A percentile compares a stretch with the other conserved stretches of the same genome.
Conservation (phyloP, 768 basidiomycete genomes). For the Lactarius hengduanensis region DNA sequence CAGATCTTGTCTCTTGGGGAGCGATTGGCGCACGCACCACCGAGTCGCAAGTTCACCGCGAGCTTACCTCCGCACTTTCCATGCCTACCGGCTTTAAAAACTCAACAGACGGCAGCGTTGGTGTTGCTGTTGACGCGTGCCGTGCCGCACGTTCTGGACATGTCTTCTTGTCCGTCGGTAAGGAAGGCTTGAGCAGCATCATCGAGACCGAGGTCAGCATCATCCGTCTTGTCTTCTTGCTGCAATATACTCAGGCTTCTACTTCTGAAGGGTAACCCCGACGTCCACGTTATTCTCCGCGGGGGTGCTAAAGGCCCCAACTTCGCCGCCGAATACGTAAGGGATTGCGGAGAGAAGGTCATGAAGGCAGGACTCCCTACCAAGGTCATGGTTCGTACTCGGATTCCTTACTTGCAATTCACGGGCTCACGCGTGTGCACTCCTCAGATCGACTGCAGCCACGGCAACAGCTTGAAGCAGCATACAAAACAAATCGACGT, state of each 20-base stretch:
- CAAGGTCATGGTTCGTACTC: slow-evolving; percentile 75
- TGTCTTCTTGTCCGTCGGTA: slow-evolving; percentile 95
- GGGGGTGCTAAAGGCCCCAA: slow-evolving; percentile 91
- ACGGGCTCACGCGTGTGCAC: neutral
- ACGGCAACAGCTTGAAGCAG: slow-evolving; percentile 93
- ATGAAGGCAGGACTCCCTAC: slow-evolving; percentile 72
- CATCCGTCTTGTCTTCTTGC: neutral
- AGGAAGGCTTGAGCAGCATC: slow-evolving; percentile 92
- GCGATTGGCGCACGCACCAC: slow-evolving; percentile 94
- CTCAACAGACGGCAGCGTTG: slow-evolving; percentile 89
- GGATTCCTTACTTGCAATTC: slow-evolving; percentile 26
- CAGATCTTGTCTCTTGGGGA: slow-evolving; percentile 92
- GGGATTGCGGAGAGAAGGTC: slow-evolving; percentile 70
- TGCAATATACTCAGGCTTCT: neutral
- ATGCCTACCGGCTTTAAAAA: slow-evolving; percentile 99
- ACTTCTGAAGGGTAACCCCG: slow-evolving; percentile 77
- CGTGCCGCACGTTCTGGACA: slow-evolving; percentile 88
- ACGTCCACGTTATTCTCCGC: slow-evolving; percentile 92
- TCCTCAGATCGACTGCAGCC: slow-evolving; percentile 88
- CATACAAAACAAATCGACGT: slow-evolving; percentile 86
- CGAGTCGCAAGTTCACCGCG: slow-evolving; percentile 90
- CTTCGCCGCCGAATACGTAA: slow-evolving; percentile 76
- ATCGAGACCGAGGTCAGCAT: slow-evolving; percentile 80
- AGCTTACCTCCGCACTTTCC: slow-evolving; percentile 81
- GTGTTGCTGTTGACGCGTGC: slow-evolving; percentile 94